These are phyloP conservation scores for Biancaea sappan DNA, from an alignment of 306 rosid species.

Conservation along the genomic window DNA sequence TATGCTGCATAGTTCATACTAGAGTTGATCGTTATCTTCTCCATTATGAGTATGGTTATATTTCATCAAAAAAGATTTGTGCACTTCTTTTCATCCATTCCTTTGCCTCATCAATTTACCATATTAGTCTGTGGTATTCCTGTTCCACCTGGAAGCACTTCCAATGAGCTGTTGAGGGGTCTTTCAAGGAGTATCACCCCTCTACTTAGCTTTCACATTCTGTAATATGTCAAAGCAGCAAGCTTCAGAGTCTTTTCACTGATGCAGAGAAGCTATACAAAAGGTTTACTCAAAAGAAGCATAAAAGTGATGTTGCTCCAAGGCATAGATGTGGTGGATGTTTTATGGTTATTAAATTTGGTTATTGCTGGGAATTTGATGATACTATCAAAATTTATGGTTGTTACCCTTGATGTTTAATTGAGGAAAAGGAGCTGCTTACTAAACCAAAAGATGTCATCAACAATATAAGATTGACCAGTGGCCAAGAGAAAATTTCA, in stretches of 20 bases:
- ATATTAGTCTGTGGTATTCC: conserved; percentile 74
- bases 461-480: too few relatives aligned
- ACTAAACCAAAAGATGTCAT: too few relatives aligned
- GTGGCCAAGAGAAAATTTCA: too few relatives aligned
- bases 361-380: too few relatives aligned
- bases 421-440: too few relatives aligned
- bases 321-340: conserved; percentile 58
- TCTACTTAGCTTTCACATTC: conserved; percentile 78
- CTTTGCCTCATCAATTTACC: conserved; percentile 66
- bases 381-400: too few relatives aligned
- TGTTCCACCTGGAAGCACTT: conserved; percentile 62
- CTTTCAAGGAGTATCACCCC: conserved; percentile 73
- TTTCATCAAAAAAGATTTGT: conserved; percentile 68
- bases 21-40: too few relatives aligned
- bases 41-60: conserved; percentile 63
- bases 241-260: conserved; percentile 61
- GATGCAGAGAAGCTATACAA: conserved; percentile 69
- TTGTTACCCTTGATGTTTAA: too few relatives aligned
- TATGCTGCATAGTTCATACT: too few relatives aligned
- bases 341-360: too few relatives aligned
- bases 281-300: conserved; percentile 51
- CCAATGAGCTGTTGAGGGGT: conserved; percentile 63
- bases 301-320: conserved; percentile 39
- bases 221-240: conserved; percentile 53
- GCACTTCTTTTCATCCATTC: conserved; percentile 59